A percentile compares a stretch with the other conserved stretches of the same genome.
These are phyloP conservation scores for Liquidambar formosana DNA, from an alignment of 164 flowering plant genomes.

Conservation along the genomic window DNA sequence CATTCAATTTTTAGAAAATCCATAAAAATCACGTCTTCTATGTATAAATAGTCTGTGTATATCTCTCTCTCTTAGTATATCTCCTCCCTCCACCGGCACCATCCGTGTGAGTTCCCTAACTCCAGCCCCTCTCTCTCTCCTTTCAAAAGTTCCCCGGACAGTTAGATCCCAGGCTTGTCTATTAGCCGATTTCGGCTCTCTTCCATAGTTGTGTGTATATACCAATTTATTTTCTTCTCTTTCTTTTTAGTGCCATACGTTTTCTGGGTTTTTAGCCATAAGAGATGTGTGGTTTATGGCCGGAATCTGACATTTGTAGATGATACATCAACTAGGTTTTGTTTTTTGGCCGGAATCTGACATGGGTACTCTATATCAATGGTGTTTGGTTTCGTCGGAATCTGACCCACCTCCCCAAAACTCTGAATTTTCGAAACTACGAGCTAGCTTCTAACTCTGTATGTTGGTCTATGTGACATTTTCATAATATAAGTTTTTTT, in stretches of 20 bases:
- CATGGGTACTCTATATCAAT: not conserved
- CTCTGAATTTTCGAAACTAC: not conserved
- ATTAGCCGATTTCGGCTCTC: not conserved
- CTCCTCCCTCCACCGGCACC: not conserved
- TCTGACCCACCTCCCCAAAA: conserved; percentile 5
- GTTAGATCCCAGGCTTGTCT: too few relatives aligned
- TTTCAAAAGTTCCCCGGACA: too few relatives aligned
- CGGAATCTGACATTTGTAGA: too few relatives aligned
- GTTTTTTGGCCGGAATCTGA: conserved; percentile 10
- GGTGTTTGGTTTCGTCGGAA: not conserved
- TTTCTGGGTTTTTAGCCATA: too few relatives aligned
- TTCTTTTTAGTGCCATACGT: not conserved
- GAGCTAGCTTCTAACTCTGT: too few relatives aligned
- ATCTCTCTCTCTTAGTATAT: not conserved
- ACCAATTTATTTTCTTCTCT: too few relatives aligned
- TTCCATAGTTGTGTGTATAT: too few relatives aligned
- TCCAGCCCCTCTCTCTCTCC: conserved; percentile 13
- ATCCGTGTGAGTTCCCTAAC: conserved; percentile 4
- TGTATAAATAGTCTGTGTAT: conserved; percentile 6
- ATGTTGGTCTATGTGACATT: too few relatives aligned
- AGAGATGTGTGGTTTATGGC: too few relatives aligned
- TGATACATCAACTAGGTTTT: too few relatives aligned
- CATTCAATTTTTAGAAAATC: too few relatives aligned
- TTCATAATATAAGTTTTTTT: too few relatives aligned
- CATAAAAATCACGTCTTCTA: not conserved